Conservation (phyloP, 192 early-diverging fungal species). For the Funneliformis geosporum region DNA sequence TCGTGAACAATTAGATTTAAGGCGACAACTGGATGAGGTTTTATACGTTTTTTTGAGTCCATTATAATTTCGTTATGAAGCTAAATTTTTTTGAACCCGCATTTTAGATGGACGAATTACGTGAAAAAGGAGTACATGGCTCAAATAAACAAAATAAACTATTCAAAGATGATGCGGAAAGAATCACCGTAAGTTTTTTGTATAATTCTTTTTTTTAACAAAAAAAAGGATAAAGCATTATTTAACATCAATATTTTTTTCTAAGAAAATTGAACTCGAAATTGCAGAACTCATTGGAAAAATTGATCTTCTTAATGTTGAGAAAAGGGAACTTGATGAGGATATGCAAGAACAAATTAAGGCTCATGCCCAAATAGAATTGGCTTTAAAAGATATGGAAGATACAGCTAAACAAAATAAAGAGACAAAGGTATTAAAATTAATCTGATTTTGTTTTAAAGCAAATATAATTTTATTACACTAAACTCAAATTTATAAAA, state of each 20-base stretch:
- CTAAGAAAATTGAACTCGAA: slow-evolving; percentile 49
- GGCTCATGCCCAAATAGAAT: slow-evolving; percentile 74
- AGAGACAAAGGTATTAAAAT: slow-evolving; percentile 13
- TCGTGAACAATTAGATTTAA: slow-evolving; percentile 82
- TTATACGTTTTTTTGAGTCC: slow-evolving; percentile 36
- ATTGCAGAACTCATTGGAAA: slow-evolving; percentile 65
- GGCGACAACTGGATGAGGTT: slow-evolving; percentile 73
- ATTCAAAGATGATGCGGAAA: slow-evolving; percentile 54
- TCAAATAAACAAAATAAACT: slow-evolving; percentile 61
- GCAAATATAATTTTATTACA: neutral
- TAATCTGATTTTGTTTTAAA: neutral
- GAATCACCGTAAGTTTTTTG: slow-evolving; percentile 38
- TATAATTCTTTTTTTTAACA: too few species aligned
- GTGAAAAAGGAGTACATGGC: slow-evolving; percentile 43
- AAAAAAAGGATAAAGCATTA: neutral
- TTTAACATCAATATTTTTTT: neutral
- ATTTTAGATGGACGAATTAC: slow-evolving; percentile 44
- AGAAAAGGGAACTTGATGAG: slow-evolving; percentile 70
- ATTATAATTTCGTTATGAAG: neutral
- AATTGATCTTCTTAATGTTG: slow-evolving; percentile 64
- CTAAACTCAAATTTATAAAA: neutral
- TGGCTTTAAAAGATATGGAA: slow-evolving; percentile 80
- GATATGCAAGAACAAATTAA: slow-evolving; percentile 79
- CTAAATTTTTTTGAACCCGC: neutral
- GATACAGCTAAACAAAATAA: slow-evolving; percentile 46